These are phyloP conservation scores for Yamagishiella unicocca DNA, from an alignment of 139 green algal genomes.

Conservation along the genomic window DNA sequence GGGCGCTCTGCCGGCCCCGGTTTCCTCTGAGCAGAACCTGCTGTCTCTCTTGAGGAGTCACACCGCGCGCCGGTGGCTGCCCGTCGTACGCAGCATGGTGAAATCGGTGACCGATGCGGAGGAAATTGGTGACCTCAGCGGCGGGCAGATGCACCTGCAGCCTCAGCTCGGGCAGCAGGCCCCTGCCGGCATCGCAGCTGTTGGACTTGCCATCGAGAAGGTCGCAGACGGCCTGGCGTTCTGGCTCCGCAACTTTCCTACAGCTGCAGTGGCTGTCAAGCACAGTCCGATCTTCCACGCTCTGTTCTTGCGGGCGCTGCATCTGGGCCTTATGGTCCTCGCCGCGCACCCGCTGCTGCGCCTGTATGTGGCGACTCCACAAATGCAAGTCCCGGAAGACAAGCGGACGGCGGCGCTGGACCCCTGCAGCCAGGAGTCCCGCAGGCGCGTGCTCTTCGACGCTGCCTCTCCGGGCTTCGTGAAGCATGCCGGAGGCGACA, in stretches of 20 bases:
- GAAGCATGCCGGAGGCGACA: not conserved
- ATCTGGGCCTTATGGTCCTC: slow-evolving; percentile 9
- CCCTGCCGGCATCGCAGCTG: not conserved
- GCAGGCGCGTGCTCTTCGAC: not conserved
- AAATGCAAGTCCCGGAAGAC: not conserved
- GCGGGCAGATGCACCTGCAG: too few relatives aligned
- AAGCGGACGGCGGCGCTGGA: not conserved
- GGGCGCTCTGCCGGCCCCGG: not conserved
- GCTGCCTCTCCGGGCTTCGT: not conserved
- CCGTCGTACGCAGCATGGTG: not conserved
- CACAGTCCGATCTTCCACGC: not conserved
- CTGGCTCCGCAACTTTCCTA: not conserved
- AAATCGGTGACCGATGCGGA: not conserved
- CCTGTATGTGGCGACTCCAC: not conserved
- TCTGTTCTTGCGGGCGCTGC: slow-evolving; percentile 1
- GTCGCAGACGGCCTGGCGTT: not conserved
- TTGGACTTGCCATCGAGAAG: not conserved
- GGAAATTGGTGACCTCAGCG: not conserved
- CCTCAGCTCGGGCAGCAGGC: not conserved
- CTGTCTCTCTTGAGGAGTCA: not conserved
- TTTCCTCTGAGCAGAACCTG: not conserved
- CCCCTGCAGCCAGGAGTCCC: not conserved
- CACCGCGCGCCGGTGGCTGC: not conserved
- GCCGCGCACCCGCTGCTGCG: slow-evolving; percentile 29
- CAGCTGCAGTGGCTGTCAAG: not conserved